Evolutionary conservation across 495 filamentous ascomycete genomes (phyloP).

Genomic region (Aspergillus avenaceus): DNA sequence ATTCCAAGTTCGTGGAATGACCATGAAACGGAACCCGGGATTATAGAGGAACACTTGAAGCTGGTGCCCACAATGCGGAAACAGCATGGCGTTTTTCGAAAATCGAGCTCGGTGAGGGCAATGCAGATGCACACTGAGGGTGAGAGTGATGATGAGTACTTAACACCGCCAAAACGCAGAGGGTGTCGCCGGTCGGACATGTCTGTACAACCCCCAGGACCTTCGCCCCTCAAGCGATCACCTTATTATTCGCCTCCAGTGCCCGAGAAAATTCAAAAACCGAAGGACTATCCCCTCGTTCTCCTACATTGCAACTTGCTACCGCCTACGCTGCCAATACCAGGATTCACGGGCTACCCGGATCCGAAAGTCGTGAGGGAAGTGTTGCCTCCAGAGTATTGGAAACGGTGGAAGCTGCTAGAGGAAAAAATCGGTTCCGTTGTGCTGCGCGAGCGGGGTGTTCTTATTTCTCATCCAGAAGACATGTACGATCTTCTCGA

Average conservation of each 20-base stretch:
- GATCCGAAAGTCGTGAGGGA: constrained; percentile 50
- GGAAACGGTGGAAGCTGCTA: constrained; percentile 69
- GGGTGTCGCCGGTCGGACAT: constrained; percentile 22
- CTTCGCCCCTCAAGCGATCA: constrained; percentile 32
- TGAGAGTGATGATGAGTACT: constrained; percentile 36
- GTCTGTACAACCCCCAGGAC: constrained; percentile 33
- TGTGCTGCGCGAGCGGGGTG: constrained; percentile 70
- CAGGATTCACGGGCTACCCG: constrained; percentile 40
- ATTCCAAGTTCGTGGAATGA: constrained; percentile 22
- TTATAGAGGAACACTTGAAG: constrained; percentile 14
- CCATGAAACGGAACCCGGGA: constrained; percentile 15
- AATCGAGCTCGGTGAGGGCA: constrained; percentile 69
- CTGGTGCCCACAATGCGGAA: constrained; percentile 28
- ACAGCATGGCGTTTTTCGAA: constrained; percentile 53
- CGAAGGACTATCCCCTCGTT: constrained; percentile 71
- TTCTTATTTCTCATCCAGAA: constrained; percentile 83
- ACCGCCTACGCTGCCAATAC: constrained; percentile 65
- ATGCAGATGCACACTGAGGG: constrained; percentile 69
- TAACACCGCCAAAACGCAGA: constrained; percentile 33
- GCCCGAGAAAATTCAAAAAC: constrained; percentile 44
- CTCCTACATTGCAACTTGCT: constrained; percentile 84
- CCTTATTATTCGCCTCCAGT: constrained; percentile 45
- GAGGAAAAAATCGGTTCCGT: constrained; percentile 71
- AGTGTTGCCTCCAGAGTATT: constrained; percentile 54
- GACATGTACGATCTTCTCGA: constrained; percentile 90